phyloP scores from a whole-genome alignment of 805 yeast genomes.

The Clavispora phyllophila region DNA sequence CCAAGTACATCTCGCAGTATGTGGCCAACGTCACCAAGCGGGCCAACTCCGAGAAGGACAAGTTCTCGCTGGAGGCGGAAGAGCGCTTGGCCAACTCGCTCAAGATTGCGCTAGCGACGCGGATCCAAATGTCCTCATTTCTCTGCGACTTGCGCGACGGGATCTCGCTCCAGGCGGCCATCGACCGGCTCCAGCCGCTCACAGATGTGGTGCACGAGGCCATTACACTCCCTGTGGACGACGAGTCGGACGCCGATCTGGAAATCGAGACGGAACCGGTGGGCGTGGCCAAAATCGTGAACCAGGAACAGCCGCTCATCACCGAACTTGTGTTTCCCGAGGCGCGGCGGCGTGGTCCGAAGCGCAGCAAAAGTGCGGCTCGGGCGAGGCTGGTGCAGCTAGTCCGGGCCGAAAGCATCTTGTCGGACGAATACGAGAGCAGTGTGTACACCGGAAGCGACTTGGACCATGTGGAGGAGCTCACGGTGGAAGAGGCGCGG shows the following conservation, averaged over 20 bases:
- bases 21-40: constrained; percentile 9
- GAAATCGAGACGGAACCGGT: constrained; percentile 43
- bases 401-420: constrained; percentile 4
- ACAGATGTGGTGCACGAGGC: constrained; percentile 43
- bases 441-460: constrained; percentile 12
- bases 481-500: constrained; percentile 29
- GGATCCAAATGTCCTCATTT: constrained; percentile 39
- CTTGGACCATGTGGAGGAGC: constrained; percentile 27
- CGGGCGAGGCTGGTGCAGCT: neutral
- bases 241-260: constrained; percentile 25
- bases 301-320: constrained; percentile 44
- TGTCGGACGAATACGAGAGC: constrained; percentile 13
- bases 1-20: constrained; percentile 25
- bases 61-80: constrained; percentile 10
- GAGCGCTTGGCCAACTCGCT: constrained; percentile 24
- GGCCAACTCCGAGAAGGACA: constrained; percentile 6
- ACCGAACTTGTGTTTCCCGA: constrained; percentile 51
- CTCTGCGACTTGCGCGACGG: constrained; percentile 42
- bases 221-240: constrained; percentile 48
- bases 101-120: constrained; percentile 35
- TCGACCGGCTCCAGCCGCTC: constrained; percentile 46
- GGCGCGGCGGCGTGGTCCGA: constrained; percentile 10
- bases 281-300: constrained; percentile 47
- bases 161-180: constrained; percentile 45
- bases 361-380: neutral